Evolutionary conservation across 148 eudicot species (phyloP).

Genomic region (Rheum nobile): DNA sequence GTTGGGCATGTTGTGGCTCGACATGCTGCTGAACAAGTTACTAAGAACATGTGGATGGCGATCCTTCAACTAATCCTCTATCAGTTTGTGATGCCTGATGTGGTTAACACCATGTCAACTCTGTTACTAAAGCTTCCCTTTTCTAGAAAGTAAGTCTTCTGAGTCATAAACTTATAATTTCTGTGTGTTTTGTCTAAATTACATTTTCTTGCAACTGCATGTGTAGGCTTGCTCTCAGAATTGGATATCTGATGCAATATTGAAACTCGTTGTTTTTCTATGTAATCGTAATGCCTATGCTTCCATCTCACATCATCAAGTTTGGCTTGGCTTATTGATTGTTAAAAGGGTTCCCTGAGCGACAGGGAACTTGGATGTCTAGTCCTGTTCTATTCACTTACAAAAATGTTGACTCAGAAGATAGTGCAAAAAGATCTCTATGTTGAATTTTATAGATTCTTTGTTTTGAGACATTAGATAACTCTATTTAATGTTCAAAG

Average conservation of each 20-base stretch:
- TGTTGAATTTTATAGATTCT: not conserved
- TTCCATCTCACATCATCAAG: too few relatives aligned
- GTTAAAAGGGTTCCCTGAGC: not conserved
- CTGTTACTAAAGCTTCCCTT: slow-evolving; percentile 68
- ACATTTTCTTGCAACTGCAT: not conserved
- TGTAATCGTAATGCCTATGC: not conserved
- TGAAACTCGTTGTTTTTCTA: not conserved
- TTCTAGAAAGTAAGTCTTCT: slow-evolving; percentile 54
- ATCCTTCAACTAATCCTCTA: slow-evolving; percentile 60
- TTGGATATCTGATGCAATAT: not conserved
- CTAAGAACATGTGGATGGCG: slow-evolving; percentile 63
- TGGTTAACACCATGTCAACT: slow-evolving; percentile 61
- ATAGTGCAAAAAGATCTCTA: not conserved
- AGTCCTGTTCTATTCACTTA: too few relatives aligned
- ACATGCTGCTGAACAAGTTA: slow-evolving; percentile 68
- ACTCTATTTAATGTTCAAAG: not conserved
- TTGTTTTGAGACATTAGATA: not conserved
- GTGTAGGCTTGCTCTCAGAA: not conserved
- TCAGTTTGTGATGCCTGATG: slow-evolving; percentile 70
- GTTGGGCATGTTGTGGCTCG: slow-evolving; percentile 92
- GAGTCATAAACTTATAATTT: not conserved
- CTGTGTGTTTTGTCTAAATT: not conserved
- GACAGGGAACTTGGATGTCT: not conserved
- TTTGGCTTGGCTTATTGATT: not conserved
- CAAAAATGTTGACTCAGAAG: not conserved